Conservation (phyloP, 2,329 filamentous ascomycete genomes). For the Xylariaceae sp. region DNA sequence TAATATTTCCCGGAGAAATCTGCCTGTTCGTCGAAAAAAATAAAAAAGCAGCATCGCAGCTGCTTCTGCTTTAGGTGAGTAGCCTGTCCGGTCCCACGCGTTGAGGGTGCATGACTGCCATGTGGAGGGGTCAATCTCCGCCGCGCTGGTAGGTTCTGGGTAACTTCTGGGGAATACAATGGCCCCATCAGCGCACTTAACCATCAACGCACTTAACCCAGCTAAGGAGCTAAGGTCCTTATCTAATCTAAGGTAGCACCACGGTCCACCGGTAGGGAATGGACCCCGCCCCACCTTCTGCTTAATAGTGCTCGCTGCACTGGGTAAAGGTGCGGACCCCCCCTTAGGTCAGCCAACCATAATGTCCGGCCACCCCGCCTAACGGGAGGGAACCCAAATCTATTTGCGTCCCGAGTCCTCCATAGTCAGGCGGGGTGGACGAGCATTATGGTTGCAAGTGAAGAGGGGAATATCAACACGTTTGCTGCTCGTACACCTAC, state of each 20-base stretch:
- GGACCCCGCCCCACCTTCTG: too few species aligned
- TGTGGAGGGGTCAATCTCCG: neutral
- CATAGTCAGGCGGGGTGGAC: neutral
- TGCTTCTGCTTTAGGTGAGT: neutral
- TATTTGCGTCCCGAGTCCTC: neutral
- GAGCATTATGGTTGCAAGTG: neutral
- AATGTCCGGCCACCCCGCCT: neutral
- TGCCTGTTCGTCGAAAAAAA: neutral
- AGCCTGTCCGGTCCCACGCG: neutral
- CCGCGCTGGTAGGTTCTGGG: neutral
- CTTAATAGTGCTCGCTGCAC: neutral
- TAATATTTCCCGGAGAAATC: neutral
- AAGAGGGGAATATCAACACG: neutral
- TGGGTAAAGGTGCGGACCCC: neutral
- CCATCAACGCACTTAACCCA: neutral
- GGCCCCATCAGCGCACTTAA: neutral
- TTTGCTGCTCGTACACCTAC: neutral
- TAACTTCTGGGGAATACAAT: neutral
- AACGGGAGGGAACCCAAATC: neutral
- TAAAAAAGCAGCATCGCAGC: neutral
- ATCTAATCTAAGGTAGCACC: neutral
- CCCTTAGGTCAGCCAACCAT: neutral
- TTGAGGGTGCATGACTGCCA: neutral
- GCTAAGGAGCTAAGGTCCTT: neutral
- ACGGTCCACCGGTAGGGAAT: neutral